These are phyloP conservation scores for Gynandropsis gynandra DNA, from an alignment of 345 rosid species.

Conservation along the genomic window DNA sequence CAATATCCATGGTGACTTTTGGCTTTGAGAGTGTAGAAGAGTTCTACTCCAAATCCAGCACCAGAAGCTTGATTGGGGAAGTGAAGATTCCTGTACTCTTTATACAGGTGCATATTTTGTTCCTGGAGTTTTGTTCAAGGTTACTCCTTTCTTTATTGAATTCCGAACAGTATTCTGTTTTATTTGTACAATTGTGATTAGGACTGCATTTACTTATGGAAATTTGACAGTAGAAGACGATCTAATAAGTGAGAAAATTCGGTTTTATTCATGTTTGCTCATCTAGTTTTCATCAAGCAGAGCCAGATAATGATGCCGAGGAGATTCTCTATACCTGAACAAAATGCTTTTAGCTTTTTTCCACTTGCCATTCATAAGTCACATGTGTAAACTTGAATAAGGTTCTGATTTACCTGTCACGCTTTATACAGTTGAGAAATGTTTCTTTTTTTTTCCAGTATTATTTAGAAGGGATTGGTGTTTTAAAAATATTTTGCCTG, in stretches of 20 bases:
- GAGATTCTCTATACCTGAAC: constrained; percentile 1
- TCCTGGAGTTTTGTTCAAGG: constrained; percentile 6
- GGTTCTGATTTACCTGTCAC: constrained; percentile 11
- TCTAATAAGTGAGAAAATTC: too few species aligned
- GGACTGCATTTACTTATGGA: constrained; percentile 3
- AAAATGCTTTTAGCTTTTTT: background rate
- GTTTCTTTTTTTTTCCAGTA: background rate
- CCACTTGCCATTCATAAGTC: constrained; percentile 7
- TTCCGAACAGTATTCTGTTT: constrained; percentile 7
- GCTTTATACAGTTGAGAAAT: constrained; percentile 2
- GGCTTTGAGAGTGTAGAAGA: constrained; percentile 73
- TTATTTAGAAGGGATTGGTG: background rate
- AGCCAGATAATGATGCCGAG: background rate
- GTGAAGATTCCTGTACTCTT: constrained; percentile 90
- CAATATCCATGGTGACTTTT: constrained; percentile 79
- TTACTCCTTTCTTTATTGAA: constrained; percentile 4
- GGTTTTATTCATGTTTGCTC: too few species aligned
- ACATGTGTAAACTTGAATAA: constrained; percentile 8
- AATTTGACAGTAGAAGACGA: too few species aligned
- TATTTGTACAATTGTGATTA: constrained; percentile 3
- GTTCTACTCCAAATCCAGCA: constrained; percentile 70
- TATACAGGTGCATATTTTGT: constrained; percentile 56
- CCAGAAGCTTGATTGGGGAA: constrained; percentile 54
- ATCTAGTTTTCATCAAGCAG: background rate
- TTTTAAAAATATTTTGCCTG: constrained; percentile 18